Conservation (phyloP, 768 basidiomycete genomes). For the Calocera viscosa region DNA sequence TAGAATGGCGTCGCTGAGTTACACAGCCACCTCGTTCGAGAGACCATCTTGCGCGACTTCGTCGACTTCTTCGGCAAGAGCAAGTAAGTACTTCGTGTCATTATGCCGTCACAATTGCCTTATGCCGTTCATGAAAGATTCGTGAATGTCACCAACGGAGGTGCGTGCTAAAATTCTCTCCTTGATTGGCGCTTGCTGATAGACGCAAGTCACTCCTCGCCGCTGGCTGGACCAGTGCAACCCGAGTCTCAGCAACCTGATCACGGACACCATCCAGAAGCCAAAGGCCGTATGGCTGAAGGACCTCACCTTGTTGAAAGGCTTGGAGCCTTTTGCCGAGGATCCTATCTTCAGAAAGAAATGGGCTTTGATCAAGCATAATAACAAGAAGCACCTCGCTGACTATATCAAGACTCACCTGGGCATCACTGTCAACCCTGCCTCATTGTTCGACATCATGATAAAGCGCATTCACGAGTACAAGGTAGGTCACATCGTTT, state of each 20-base stretch:
- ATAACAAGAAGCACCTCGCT: slow-evolving; percentile 83
- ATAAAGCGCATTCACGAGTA: slow-evolving; percentile 90
- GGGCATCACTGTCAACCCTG: slow-evolving; percentile 57
- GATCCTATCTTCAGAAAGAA: slow-evolving; percentile 61
- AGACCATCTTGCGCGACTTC: slow-evolving; percentile 64
- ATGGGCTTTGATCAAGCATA: slow-evolving; percentile 76
- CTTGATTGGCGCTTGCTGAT: background rate
- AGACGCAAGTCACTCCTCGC: slow-evolving; percentile 62
- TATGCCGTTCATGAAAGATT: slow-evolving; percentile 35
- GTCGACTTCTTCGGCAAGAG: slow-evolving; percentile 82
- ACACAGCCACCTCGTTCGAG: slow-evolving; percentile 77
- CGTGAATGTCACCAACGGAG: slow-evolving; percentile 86
- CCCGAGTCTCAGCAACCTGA: slow-evolving; percentile 70
- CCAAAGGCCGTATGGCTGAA: slow-evolving; percentile 74
- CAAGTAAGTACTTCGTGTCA: slow-evolving; percentile 38
- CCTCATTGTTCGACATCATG: slow-evolving; percentile 83
- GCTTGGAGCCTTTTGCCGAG: slow-evolving; percentile 58
- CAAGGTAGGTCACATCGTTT: slow-evolving; percentile 38
- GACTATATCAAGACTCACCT: slow-evolving; percentile 56
- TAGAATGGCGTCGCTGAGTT: slow-evolving; percentile 93
- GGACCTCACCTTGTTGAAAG: slow-evolving; percentile 63
- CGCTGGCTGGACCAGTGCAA: slow-evolving; percentile 94
- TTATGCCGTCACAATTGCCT: slow-evolving; percentile 1
- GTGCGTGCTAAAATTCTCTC: slow-evolving; percentile 34
- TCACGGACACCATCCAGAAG: slow-evolving; percentile 65